Evolutionary conservation across 805 yeast species (phyloP).

Genomic region (Dipodascus albidus): DNA sequence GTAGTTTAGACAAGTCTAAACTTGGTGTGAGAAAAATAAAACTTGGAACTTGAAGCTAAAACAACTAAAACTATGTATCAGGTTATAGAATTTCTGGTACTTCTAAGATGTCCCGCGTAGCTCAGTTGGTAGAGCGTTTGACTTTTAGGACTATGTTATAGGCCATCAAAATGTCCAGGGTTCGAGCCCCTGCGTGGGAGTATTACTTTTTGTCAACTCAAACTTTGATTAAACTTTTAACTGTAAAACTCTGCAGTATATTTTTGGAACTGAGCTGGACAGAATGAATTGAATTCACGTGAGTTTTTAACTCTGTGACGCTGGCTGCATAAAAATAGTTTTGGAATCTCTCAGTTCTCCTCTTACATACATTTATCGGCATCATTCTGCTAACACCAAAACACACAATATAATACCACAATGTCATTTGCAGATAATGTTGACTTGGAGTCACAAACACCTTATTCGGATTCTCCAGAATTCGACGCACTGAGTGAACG

Average conservation of each 20-base stretch:
- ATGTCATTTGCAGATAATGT: slow-evolving; percentile 18
- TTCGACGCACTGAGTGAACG: slow-evolving; percentile 36
- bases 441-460: slow-evolving; percentile 19
- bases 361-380: neutral
- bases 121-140: slow-evolving; percentile 60
- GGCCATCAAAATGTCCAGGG: slow-evolving; percentile 50
- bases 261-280: neutral
- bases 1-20: no score
- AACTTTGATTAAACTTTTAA: no score
- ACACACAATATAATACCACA: neutral
- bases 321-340: neutral
- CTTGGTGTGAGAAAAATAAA: no score
- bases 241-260: neutral
- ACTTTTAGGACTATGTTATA: slow-evolving; percentile 34
- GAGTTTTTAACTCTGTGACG: neutral
- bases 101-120: slow-evolving; percentile 30
- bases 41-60: no score
- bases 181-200: slow-evolving; percentile 53
- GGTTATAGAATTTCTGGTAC: no score
- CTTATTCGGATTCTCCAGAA: slow-evolving; percentile 37
- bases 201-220: slow-evolving; percentile 7
- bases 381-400: neutral
- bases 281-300: neutral
- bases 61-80: no score
- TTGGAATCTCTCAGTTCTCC: neutral